Evolutionary conservation across 1,139 yeast species (phyloP).

Genomic region (Spencermartinsiella ligniputridi): DNA sequence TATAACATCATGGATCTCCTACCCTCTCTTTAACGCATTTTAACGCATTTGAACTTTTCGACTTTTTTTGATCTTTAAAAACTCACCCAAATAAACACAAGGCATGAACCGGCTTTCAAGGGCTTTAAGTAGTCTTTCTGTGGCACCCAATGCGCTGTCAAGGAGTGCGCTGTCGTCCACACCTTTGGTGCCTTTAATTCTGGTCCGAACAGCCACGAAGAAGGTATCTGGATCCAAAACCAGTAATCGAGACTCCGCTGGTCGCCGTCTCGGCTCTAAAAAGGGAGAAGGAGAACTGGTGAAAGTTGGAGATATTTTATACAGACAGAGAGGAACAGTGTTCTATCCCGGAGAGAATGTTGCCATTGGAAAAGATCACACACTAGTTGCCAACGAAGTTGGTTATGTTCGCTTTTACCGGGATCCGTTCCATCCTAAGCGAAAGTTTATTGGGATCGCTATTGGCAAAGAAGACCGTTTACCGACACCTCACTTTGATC

Average conservation of each 20-base stretch:
- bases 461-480: constrained; percentile 56
- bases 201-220: constrained; percentile 86
- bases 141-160: not conserved
- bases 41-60: too few relatives aligned
- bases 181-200: constrained; percentile 11
- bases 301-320: constrained; percentile 79
- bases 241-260: constrained; percentile 90
- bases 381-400: constrained; percentile 85
- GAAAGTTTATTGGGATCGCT: constrained; percentile 88
- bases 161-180: not conserved
- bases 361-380: constrained; percentile 90
- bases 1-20: too few relatives aligned
- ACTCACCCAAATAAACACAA: not conserved
- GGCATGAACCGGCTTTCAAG: not conserved
- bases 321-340: constrained; percentile 96
- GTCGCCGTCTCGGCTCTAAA: constrained; percentile 91
- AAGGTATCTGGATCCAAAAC: constrained; percentile 92
- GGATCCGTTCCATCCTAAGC: constrained; percentile 96
- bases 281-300: constrained; percentile 67
- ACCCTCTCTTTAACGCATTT: too few relatives aligned
- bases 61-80: too few relatives aligned
- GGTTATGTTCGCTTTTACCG: constrained; percentile 87
- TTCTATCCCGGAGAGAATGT: constrained; percentile 90
- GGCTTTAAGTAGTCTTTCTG: not conserved
- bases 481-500: constrained; percentile 88